Percentiles rank a stretch among this genome's conserved stretches.
Conservation (phyloP, 2,329 filamentous ascomycete species). For the Diatrype stigma region DNA sequence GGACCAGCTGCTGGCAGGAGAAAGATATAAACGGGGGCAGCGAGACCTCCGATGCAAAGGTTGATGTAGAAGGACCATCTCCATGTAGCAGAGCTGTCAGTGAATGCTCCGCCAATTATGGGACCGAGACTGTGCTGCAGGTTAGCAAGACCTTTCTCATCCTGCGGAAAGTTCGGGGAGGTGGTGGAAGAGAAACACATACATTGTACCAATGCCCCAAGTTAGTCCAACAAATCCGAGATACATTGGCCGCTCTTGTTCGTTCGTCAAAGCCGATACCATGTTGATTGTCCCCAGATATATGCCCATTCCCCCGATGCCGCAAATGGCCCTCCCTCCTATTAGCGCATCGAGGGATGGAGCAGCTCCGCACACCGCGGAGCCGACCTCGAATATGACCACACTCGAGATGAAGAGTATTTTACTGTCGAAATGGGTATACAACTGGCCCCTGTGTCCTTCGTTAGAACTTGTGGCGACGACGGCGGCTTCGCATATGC, state of each 20-base stretch:
- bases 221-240: no score
- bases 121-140: no score
- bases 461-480: no score
- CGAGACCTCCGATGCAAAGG: conserved; percentile 40
- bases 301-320: conserved; percentile 38
- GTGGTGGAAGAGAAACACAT: not conserved
- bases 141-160: no score
- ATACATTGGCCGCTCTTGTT: no score
- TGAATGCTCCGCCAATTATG: conserved; percentile 43
- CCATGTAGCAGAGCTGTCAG: conserved; percentile 37
- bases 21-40: conserved; percentile 28
- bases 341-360: conserved; percentile 42
- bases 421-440: conserved; percentile 37
- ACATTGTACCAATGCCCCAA: conserved; percentile 15
- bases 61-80: conserved; percentile 53
- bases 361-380: conserved; percentile 37
- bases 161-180: conserved; percentile 35
- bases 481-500: no score
- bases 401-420: conserved; percentile 21
- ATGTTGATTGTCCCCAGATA: no score
- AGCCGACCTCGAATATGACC: conserved; percentile 11
- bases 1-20: conserved; percentile 21
- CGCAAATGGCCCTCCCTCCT: conserved; percentile 38
- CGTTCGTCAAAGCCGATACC: no score
- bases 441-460: conserved; percentile 32